Evolutionary conservation across 306 rosid genomes (phyloP), one percentile per base, ranked within the genome.

Genomic region (Begonia peltatifolia): DNA sequence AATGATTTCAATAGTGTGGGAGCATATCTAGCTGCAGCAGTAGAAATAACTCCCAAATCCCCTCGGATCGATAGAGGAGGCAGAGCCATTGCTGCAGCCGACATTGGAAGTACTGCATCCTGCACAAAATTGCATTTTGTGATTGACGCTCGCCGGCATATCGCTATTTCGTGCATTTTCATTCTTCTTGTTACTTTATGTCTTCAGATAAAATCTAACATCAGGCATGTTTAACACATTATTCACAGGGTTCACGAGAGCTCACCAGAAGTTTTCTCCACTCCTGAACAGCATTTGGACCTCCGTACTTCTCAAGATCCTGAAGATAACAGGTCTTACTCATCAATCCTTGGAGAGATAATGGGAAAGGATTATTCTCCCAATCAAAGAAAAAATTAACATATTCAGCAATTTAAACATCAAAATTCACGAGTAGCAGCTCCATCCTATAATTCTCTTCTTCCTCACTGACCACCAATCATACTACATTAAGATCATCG

Each of bases 31-130:
- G 79, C 89, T n/a, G 74, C 97, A 17, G 95, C 87, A 51, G 93
- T 89, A 51, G 92, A 82, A 62, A 89, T 61, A 60, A 82, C 90
- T 9, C 95, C 97, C 54, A 75, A 72, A 63, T 89, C 95, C 43
- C 95, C 95, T 47, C 97, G 73, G 57, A 89, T 71, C 36, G 95
- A 80, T 9, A 89, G 80, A 60, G 97, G 95, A 18, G 97, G 97
- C 69, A 89, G 85, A 62, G 87, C 94, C 90, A 76, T 85, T 42
- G 94, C 97, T 48, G 94, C 85, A 8, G 83, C 77, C 47, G 97
- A 89, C 66, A 89, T 61, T 36, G 95, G 95, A 73, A 82, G 95
- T 47, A 89, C 58, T 30, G 90, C 83, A 68, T 89, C 95, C 94
- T 83, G 84, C 47, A 55, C 64, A 71, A 55, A 71, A 63, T 60